phyloP scores from a whole-genome alignment of 2,329 filamentous ascomycete species.

The Colletotrichum sp. region DNA sequence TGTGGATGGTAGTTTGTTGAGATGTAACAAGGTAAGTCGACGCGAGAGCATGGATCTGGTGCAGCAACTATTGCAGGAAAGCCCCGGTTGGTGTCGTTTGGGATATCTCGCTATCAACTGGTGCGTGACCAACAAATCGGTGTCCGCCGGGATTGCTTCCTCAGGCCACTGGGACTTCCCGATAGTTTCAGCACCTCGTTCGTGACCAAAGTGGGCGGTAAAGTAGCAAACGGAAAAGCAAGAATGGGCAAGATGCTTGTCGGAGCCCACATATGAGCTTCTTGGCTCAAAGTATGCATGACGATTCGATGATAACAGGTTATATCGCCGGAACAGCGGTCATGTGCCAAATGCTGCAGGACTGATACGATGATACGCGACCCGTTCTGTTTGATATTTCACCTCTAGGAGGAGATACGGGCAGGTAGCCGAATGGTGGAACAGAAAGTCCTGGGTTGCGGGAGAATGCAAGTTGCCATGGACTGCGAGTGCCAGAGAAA shows the following conservation, averaged over 20 bases:
- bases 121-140: not conserved
- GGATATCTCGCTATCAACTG: not conserved
- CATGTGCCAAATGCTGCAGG: slow-evolving; percentile 7
- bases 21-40: not conserved
- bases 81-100: not conserved
- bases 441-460: not conserved
- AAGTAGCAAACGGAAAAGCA: slow-evolving; percentile 3
- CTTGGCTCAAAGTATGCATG: not conserved
- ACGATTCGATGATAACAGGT: not conserved
- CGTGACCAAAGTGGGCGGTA: not conserved
- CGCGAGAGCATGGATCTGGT: not conserved
- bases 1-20: not conserved
- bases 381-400: not conserved
- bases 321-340: not conserved
- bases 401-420: not conserved
- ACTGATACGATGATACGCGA: not conserved
- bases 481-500: not conserved
- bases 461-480: not conserved
- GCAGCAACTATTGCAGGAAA: not conserved
- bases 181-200: not conserved
- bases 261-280: not conserved
- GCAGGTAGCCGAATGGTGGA: not conserved
- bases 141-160: not conserved
- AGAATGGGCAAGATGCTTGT: not conserved
- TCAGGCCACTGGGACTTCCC: not conserved